These are phyloP conservation scores for Erucastrum elatum DNA, from an alignment of 345 rosid species.

Conservation along the genomic window DNA sequence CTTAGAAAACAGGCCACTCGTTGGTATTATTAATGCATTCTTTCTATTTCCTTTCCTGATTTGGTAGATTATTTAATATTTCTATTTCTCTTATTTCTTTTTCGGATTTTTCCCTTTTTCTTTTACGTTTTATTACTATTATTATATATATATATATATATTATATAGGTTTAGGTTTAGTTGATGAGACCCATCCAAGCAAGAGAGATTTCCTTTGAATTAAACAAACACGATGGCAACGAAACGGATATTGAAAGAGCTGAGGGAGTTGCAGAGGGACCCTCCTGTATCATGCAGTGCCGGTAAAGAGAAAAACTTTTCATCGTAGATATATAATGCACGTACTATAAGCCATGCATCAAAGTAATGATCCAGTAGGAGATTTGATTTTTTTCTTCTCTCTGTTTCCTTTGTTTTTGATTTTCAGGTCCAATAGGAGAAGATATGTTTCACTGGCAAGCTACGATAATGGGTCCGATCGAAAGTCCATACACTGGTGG, in stretches of 20 bases:
- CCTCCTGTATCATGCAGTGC: conserved; percentile 78
- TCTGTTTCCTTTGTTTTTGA: neutral
- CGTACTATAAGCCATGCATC: neutral
- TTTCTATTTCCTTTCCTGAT: neutral
- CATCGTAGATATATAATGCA: neutral
- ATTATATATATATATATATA: neutral
- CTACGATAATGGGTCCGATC: conserved; percentile 66
- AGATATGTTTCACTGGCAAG: conserved; percentile 78
- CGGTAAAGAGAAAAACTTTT: conserved; percentile 39
- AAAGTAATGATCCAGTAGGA: conserved; percentile 12
- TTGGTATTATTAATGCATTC: neutral
- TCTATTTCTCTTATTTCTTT: neutral
- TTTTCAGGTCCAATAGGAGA: conserved; percentile 58
- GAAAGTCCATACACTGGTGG: conserved; percentile 74
- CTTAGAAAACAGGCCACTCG: conserved; percentile 28
- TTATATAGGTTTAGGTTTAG: neutral
- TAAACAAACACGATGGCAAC: conserved; percentile 48
- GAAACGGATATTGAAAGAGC: conserved; percentile 62
- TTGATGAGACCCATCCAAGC: neutral
- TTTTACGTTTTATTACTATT: too few relatives aligned
- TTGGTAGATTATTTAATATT: neutral
- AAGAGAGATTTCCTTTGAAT: neutral
- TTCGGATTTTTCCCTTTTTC: neutral
- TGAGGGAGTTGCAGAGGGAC: conserved; percentile 68
- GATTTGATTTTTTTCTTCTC: neutral